Percentiles rank a stretch among this genome's conserved stretches.
Conservation (phyloP, 148 eudicot species). For the Rhododendron kiyosumense region DNA sequence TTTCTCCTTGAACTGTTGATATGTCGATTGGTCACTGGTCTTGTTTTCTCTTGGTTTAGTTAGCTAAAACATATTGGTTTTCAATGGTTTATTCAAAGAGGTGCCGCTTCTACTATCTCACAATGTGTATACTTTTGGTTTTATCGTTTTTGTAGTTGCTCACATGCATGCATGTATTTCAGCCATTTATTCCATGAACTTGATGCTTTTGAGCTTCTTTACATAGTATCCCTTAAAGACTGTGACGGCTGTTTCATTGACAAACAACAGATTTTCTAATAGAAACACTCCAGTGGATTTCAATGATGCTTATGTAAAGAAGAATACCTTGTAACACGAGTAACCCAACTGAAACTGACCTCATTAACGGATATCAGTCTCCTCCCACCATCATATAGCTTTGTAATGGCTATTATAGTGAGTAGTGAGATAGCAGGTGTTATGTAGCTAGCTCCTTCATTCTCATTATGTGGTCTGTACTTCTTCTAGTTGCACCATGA, state of each 20-base stretch:
- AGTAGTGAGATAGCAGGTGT: neutral
- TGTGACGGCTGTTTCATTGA: neutral
- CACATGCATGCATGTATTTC: neutral
- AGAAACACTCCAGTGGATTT: neutral
- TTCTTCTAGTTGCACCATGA: neutral
- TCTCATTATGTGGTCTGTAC: neutral
- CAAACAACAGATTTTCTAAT: neutral
- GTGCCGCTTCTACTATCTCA: neutral
- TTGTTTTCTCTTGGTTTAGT: neutral
- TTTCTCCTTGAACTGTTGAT: neutral
- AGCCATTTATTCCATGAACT: neutral
- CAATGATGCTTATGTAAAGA: neutral
- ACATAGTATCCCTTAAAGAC: neutral
- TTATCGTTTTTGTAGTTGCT: neutral
- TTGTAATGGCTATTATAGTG: neutral
- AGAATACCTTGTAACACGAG: neutral
- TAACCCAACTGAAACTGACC: neutral
- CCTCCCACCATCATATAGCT: neutral
- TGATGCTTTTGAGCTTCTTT: neutral
- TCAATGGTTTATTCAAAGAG: neutral
- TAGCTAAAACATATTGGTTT: neutral
- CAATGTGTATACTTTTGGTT: neutral
- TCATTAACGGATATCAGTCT: neutral
- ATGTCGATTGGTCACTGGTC: neutral
- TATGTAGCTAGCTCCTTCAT: neutral